Base-by-base conservation (phyloP, 139 green algal species). In the Pleodorina starrii region DNA sequence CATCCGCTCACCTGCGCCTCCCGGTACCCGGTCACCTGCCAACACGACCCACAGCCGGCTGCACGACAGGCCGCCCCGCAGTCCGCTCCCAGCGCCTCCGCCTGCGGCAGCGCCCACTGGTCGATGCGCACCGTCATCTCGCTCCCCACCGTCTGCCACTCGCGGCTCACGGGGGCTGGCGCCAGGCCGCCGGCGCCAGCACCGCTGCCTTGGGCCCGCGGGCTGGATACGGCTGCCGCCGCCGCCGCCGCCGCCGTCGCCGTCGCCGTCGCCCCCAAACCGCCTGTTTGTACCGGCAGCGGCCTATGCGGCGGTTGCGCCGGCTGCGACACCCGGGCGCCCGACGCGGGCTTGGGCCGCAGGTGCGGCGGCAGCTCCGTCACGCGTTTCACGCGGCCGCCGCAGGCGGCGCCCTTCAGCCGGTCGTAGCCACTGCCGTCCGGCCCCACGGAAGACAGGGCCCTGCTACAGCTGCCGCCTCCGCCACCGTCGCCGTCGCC, bases 81-180 rank as follows among this genome's bases (percentile, higher is more conserved):
- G 17, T 51, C 38, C 40, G 71, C 71, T 2, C 71, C 71, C 71
- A 51, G 17, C 21, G 71, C 71, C 17, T 36, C 38, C 17, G 71
- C 71, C 71, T 50, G 23, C 71, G 12, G 7, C 71, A 51, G 16
- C 17, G 16, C 21, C 71, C 71, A 78, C 71, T 78, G 21, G 38
- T 78, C 71, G 23, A 78, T 36, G 5, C 71, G 71, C 71, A 78
- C 71, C 71, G 21, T 6, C 71, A 78, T 78, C 23, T 51, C n/a
- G 16, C 63, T 29, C 36, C 21, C 71, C 71, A 54, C 23, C 12
- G 17, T 60, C 50, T n/a, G 71, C 71, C 71, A 78, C 40, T 78
- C 38, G 23, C 71, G 71, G 6, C 38, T n/a, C 71, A 78, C 16
- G 36, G 71, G 71, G 17, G 38, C n/a, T 6, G 29, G 14, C 5